phyloP scores from a whole-genome alignment of 352 stramenopile species.

The Thraustochytrium sp. region DNA sequence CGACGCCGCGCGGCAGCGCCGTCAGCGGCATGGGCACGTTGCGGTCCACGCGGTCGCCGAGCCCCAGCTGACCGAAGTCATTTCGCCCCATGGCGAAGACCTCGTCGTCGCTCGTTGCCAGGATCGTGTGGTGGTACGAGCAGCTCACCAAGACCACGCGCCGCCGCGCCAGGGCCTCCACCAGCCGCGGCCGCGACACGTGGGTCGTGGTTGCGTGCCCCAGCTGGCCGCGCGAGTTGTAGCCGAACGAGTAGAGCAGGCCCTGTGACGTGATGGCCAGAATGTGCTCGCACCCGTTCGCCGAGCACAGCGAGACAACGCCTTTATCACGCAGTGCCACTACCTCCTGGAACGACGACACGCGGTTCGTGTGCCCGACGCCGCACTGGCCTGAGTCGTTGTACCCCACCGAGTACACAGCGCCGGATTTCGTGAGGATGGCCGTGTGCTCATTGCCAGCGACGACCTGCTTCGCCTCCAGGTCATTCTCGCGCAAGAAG shows the following conservation, averaged over 20 bases:
- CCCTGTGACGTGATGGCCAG: conserved; percentile 71
- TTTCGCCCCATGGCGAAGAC: conserved; percentile 80
- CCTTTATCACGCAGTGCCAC: conserved; percentile 58
- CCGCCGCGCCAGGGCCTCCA: conserved; percentile 59
- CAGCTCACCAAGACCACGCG: conserved; percentile 70
- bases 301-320: conserved; percentile 71
- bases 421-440: conserved; percentile 64
- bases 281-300: conserved; percentile 85
- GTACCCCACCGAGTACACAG: conserved; percentile 77
- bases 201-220: conserved; percentile 77
- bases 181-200: conserved; percentile 68
- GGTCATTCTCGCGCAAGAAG: not conserved
- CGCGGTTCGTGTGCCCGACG: conserved; percentile 51
- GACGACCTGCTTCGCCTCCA: conserved; percentile 24
- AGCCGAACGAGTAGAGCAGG: conserved; percentile 69
- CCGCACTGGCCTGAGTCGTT: conserved; percentile 86
- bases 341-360: conserved; percentile 61
- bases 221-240: conserved; percentile 84
- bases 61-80: conserved; percentile 80
- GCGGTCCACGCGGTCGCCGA: conserved; percentile 75
- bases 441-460: conserved; percentile 81
- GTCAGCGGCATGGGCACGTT: conserved; percentile 71
- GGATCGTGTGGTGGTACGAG: conserved; percentile 82
- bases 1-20: conserved; percentile 55
- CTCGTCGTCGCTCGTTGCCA: conserved; percentile 63